Evolutionary conservation across 2,329 filamentous ascomycete species (phyloP).

Genomic region (Helotiales sp.): DNA sequence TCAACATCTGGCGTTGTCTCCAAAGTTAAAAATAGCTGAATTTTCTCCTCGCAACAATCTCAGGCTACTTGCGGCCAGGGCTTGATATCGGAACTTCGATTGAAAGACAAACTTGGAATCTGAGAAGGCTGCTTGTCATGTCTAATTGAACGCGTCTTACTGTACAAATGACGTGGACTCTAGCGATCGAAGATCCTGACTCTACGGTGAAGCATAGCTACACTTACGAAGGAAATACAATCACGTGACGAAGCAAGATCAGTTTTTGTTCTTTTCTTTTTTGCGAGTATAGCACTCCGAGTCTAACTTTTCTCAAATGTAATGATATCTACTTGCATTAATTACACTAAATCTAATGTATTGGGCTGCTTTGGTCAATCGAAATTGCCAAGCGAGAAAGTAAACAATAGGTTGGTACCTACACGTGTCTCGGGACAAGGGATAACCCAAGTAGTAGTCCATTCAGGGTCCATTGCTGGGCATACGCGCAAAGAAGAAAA

Average conservation of each 20-base stretch:
- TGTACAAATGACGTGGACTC: slow-evolving; percentile 6
- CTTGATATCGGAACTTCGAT: background rate
- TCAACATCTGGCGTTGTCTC: background rate
- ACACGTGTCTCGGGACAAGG: no score
- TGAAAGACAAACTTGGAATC: background rate
- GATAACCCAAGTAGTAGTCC: no score
- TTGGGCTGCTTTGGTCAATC: no score
- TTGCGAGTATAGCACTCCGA: no score
- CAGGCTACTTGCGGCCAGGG: background rate
- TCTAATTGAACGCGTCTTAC: background rate
- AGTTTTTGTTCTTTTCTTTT: background rate
- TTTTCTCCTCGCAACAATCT: background rate
- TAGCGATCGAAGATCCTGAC: background rate
- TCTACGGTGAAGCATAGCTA: slow-evolving; percentile 14
- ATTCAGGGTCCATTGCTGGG: no score
- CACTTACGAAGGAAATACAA: background rate
- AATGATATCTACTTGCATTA: no score
- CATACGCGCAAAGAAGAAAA: no score
- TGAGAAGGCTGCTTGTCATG: background rate
- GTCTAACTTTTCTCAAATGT: no score
- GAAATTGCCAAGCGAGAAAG: background rate
- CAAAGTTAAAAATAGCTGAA: no score
- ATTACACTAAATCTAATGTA: no score
- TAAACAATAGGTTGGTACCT: no score
- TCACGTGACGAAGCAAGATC: slow-evolving; percentile 2